A percentile compares a stretch with the other conserved stretches of the same genome.
Evolutionary conservation across 352 stramenopile genomes (phyloP).

Genomic region (Phytophthora capsici): DNA sequence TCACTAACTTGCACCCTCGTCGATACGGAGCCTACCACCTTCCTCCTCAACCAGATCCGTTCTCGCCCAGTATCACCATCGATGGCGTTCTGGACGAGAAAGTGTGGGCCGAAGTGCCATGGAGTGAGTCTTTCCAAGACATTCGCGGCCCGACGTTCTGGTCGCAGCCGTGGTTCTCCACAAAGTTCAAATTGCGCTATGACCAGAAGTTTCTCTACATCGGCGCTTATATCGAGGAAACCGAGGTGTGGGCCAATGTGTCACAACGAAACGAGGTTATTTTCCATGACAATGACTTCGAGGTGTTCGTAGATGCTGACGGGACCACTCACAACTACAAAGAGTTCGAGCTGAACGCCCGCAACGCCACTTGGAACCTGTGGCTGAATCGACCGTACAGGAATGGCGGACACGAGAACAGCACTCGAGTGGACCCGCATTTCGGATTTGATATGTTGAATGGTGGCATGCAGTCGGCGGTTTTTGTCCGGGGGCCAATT

Average conservation of each 20-base stretch:
- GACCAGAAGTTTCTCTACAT: slow-evolving; percentile 77
- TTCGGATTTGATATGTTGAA: slow-evolving; percentile 76
- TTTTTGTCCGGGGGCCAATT: slow-evolving; percentile 62
- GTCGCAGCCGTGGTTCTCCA: slow-evolving; percentile 78
- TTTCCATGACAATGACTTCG: slow-evolving; percentile 92
- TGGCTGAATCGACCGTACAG: slow-evolving; percentile 88
- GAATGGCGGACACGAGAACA: slow-evolving; percentile 86
- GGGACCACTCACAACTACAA: slow-evolving; percentile 89
- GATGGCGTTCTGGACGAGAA: slow-evolving; percentile 68
- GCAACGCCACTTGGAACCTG: slow-evolving; percentile 91
- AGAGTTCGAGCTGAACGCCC: slow-evolving; percentile 91
- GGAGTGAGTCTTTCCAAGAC: slow-evolving; percentile 69
- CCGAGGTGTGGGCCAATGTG: slow-evolving; percentile 71
- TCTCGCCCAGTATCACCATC: slow-evolving; percentile 35
- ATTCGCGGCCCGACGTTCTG: slow-evolving; percentile 64
- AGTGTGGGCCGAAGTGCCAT: slow-evolving; percentile 61
- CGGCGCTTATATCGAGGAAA: slow-evolving; percentile 73
- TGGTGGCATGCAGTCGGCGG: slow-evolving; percentile 49
- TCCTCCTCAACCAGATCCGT: background rate
- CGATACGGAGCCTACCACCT: slow-evolving; percentile 48
- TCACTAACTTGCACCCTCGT: slow-evolving; percentile 40
- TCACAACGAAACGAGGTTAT: slow-evolving; percentile 70
- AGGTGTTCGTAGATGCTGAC: slow-evolving; percentile 90
- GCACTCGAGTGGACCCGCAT: slow-evolving; percentile 66
- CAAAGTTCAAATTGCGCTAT: slow-evolving; percentile 78